These are phyloP conservation scores for Clonostachys sp. DNA, from an alignment of 2,329 filamentous ascomycete genomes.

Conservation along the genomic window DNA sequence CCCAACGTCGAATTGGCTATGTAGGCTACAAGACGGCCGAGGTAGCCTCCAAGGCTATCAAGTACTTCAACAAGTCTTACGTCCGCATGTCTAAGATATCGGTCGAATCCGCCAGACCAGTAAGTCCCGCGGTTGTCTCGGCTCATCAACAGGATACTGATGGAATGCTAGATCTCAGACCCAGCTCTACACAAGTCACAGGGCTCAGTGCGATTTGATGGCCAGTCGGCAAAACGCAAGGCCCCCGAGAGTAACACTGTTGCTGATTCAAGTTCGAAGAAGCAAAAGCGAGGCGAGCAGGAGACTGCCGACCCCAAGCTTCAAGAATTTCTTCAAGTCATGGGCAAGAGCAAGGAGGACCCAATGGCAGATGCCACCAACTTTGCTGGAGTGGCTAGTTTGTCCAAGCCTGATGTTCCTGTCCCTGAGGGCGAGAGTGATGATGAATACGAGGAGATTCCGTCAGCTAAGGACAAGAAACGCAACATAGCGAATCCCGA, in stretches of 20 bases:
- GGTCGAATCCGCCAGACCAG: constrained; percentile 82
- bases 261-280: constrained; percentile 42
- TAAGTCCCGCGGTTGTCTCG: constrained; percentile 30
- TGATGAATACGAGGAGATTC: constrained; percentile 68
- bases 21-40: constrained; percentile 84
- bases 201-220: constrained; percentile 4
- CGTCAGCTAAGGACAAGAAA: constrained; percentile 42
- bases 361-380: constrained; percentile 19
- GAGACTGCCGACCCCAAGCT: constrained; percentile 69
- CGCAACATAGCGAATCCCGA: constrained; percentile 19
- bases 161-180: constrained; percentile 40
- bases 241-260: neutral
- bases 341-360: constrained; percentile 51
- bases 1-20: constrained; percentile 88
- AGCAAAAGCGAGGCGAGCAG: constrained; percentile 63
- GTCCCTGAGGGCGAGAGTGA: constrained; percentile 59
- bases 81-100: constrained; percentile 93
- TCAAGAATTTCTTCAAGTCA: constrained; percentile 79
- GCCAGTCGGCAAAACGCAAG: constrained; percentile 2
- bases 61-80: constrained; percentile 93
- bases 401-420: constrained; percentile 11
- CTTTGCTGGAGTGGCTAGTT: constrained; percentile 9
- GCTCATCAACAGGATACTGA: constrained; percentile 14
- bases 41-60: constrained; percentile 77
- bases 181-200: constrained; percentile 24